Evolutionary conservation across 2,329 filamentous ascomycete species (phyloP), one percentile per base, ranked within the genome.

Genomic region (Paracamarosporium sp.): DNA sequence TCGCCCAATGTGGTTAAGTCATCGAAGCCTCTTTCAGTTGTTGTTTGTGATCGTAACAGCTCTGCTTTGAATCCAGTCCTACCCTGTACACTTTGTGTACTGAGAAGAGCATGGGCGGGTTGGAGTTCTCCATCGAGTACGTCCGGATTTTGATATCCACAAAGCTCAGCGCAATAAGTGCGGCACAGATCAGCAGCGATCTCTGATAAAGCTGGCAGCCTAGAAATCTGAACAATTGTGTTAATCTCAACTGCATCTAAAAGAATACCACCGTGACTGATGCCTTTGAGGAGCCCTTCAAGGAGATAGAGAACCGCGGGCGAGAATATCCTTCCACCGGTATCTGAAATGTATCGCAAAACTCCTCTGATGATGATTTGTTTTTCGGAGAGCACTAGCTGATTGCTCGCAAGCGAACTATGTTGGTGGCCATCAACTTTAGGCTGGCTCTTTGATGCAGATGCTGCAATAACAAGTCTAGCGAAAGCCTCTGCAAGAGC

Each of bases 261-360:
- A 7, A 40, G 30, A 3, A 53, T 30, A 5, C 41, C 44, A 17
- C 31, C 50, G 13, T 15, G 43, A 45, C 57, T 62, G 12, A 77
- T 64, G 5, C 78, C 79, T 47, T 66, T 52, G 5, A 73, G 66
- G 6, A 82, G 65, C 3, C 80, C 80, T 50, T 82, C 69, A 5
- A 82, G 57, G 8, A 82, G 53, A 51, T 79, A 81, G 2, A 79
- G 64, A 20, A 74, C 75, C 1, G 80, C 73, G 46, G 78, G 76
- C 3, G 78, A 70, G 55, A 81, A 81, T 7, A 78, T 70, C 22
- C 59, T 72, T 2, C 72, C 73, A 12, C 65, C 62, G 7, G 66
- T 70, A 35, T 76, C 70, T n/a, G 73, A 45, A 35, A 80, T 62
- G 36, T 71, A 78, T 3, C 69, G 61, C 11, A 82, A 59, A 2